These are phyloP conservation scores for Bolboschoenoplectus hybrid DNA, from an alignment of 202 grass and related monocot genomes.

Conservation along the genomic window DNA sequence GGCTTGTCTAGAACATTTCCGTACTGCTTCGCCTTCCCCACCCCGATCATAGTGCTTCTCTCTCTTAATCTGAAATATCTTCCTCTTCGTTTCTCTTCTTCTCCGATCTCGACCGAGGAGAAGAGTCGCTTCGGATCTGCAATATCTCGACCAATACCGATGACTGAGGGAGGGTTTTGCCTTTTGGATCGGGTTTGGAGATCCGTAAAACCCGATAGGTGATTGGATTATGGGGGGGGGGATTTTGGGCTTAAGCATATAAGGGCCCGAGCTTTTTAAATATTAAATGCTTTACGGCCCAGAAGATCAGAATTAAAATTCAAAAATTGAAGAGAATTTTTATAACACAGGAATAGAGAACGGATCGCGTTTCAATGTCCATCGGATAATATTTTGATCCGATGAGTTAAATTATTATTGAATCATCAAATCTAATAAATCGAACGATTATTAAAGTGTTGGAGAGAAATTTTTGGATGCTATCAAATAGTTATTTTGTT, in stretches of 20 bases:
- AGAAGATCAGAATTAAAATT: not conserved
- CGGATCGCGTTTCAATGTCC: not conserved
- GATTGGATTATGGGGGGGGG: not conserved
- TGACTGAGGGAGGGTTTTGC: not conserved
- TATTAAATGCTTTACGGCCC: not conserved
- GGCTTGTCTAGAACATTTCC: conserved; percentile 91
- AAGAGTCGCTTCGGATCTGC: conserved; percentile 1
- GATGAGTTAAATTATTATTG: too few species aligned
- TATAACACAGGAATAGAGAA: not conserved
- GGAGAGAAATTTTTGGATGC: too few species aligned
- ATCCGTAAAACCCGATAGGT: not conserved
- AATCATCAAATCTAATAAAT: too few species aligned
- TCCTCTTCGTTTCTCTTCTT: conserved; percentile 16
- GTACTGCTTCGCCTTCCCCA: conserved; percentile 96
- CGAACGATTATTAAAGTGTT: too few species aligned
- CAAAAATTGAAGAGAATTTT: not conserved
- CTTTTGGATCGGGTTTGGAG: not conserved
- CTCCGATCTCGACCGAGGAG: not conserved
- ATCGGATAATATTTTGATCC: too few species aligned
- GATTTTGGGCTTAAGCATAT: not conserved
- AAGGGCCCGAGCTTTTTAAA: not conserved
- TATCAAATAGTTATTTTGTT: too few species aligned
- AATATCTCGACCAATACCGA: not conserved
- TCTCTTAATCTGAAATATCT: not conserved
- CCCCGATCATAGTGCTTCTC: conserved; percentile 70